Percentiles rank a stretch among this genome's conserved stretches.
Conservation (phyloP, 495 filamentous ascomycete genomes). For the Daldinia grandis region DNA sequence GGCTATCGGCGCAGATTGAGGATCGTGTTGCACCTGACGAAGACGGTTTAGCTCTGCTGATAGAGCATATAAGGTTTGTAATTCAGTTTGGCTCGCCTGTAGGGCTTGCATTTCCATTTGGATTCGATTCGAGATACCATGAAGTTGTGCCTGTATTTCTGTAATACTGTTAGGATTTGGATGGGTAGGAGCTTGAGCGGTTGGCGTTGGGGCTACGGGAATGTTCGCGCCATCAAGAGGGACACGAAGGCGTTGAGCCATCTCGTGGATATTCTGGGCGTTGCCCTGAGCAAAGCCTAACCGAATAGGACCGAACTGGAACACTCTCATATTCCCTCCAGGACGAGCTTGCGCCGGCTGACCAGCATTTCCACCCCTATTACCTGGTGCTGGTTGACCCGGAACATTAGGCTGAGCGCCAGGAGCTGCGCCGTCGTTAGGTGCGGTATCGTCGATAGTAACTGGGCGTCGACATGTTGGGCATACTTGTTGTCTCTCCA, state of each 20-base stretch:
- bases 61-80: slow-evolving; percentile 65
- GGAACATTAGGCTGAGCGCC: slow-evolving; percentile 39
- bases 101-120: slow-evolving; percentile 61
- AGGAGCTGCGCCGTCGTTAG: slow-evolving; percentile 24
- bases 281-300: slow-evolving; percentile 64
- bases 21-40: slow-evolving; percentile 45
- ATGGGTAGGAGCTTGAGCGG: slow-evolving; percentile 35
- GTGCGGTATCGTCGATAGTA: slow-evolving; percentile 48
- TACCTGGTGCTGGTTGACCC: slow-evolving; percentile 41
- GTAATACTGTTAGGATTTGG: slow-evolving; percentile 32
- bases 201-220: slow-evolving; percentile 36
- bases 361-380: slow-evolving; percentile 40
- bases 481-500: slow-evolving; percentile 98
- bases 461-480: slow-evolving; percentile 93
- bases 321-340: slow-evolving; percentile 51
- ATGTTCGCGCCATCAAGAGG: slow-evolving; percentile 32
- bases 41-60: slow-evolving; percentile 50
- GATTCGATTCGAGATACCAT: slow-evolving; percentile 71
- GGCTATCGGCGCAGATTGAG: slow-evolving; percentile 14
- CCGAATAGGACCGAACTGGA: slow-evolving; percentile 68
- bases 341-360: slow-evolving; percentile 41
- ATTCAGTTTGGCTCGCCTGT: slow-evolving; percentile 57
- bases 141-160: slow-evolving; percentile 63
- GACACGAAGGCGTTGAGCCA: slow-evolving; percentile 53
- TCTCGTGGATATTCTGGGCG: slow-evolving; percentile 56